Evolutionary conservation across 164 flowering plant species (phyloP), one percentile per base, ranked within the genome.

Genomic region (Vitis rupestris): DNA sequence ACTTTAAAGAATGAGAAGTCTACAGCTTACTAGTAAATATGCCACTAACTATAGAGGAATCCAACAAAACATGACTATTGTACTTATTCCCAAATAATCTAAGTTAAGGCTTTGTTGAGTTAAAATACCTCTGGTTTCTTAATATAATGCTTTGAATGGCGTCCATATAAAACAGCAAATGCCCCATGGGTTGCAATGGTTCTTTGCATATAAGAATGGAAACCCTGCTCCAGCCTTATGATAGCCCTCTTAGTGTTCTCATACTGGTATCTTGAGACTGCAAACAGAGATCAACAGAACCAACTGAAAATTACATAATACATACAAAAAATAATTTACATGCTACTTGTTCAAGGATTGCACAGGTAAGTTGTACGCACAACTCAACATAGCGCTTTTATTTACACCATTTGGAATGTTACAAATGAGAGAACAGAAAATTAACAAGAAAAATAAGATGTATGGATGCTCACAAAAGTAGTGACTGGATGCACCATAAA

Each of bases 91-190:
- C 44, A 37, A 37, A 37, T 37, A 37, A 37, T 37, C 37, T 23
- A 0, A 23, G 27, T 23, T 23, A 23, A n/a, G 47, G 23, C 17
- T 13, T 53, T 56, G n/a, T 30, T 19, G 30, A 27, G 63, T 64
- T n/a, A 6, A 64, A 60, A 50, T 83, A 94, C 98, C 94, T 90
- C 94, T 50, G 87, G 73, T 72, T 92, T 89, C 79, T 77, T 90
- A 61, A 94, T 88, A 73, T 85, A 94, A 78, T 92, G 88, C 78
- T 85, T 90, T 64, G 85, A 79, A 73, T 76, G 80, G 72, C 92
- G 93, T 44, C 97, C 96, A 83, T 92, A 88, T 12, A 94, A 75
- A 68, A 94, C 68, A 27, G 98, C 97, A 70, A 92, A 83, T 72
- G 98, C 94, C 37, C 90, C 89, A 76, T 85, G 87, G 58, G 87